Evolutionary conservation across 2,329 filamentous ascomycete genomes (phyloP).

Genomic region (Exophiala sp.): DNA sequence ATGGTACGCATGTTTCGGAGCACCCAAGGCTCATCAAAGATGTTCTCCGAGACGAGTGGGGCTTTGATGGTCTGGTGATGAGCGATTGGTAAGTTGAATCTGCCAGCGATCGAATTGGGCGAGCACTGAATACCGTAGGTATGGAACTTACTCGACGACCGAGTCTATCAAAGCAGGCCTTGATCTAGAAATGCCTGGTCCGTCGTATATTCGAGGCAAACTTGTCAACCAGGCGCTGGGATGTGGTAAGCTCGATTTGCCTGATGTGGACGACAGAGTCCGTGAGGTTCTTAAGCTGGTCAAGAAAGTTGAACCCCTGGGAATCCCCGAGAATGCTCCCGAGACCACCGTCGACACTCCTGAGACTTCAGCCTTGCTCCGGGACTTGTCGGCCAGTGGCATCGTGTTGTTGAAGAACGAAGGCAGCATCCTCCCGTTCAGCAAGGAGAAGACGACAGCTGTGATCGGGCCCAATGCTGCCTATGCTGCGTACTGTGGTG

Average conservation of each 20-base stretch:
- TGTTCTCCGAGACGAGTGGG: conserved; percentile 44
- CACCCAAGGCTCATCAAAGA: conserved; percentile 39
- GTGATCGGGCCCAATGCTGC: conserved; percentile 53
- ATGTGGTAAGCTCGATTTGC: conserved; percentile 52
- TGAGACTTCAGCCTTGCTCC: conserved; percentile 58
- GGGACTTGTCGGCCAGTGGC: conserved; percentile 61
- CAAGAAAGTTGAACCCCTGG: conserved; percentile 51
- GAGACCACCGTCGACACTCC: conserved; percentile 54
- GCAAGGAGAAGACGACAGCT: conserved; percentile 43
- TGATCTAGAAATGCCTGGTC: conserved; percentile 46
- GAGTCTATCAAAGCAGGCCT: conserved; percentile 43
- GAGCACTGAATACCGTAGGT: conserved; percentile 31
- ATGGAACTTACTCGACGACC: conserved; percentile 43
- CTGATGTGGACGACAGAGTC: conserved; percentile 54
- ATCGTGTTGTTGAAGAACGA: conserved; percentile 72
- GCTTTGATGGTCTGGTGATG: conserved; percentile 43
- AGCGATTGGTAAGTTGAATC: conserved; percentile 39
- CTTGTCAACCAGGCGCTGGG: conserved; percentile 42
- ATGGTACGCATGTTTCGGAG: conserved; percentile 45
- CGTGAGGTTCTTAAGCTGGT: conserved; percentile 55
- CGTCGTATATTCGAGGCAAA: conserved; percentile 40
- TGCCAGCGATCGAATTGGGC: background rate
- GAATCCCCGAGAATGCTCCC: conserved; percentile 50
- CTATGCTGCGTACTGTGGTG: conserved; percentile 49
- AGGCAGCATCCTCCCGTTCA: conserved; percentile 54